These are phyloP conservation scores for Dictyostelium capitatum DNA, from an alignment of 78 protist species.

Conservation along the genomic window DNA sequence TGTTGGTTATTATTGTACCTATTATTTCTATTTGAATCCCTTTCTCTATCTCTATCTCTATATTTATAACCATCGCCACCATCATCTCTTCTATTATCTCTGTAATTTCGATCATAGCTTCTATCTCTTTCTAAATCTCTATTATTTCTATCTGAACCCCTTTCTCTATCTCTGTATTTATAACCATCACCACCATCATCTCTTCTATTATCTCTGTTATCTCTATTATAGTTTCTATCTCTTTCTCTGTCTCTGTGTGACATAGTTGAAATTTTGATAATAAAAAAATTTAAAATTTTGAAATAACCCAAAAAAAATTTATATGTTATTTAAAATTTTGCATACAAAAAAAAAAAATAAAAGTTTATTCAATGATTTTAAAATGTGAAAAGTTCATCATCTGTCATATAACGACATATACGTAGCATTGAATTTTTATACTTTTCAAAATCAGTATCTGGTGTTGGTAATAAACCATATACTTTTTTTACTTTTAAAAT, in stretches of 20 bases:
- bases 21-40: neutral
- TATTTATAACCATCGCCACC: neutral
- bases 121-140: neutral
- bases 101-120: neutral
- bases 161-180: neutral
- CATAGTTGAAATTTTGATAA: too few relatives aligned
- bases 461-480: too few relatives aligned
- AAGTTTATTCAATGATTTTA: too few relatives aligned
- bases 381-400: too few relatives aligned
- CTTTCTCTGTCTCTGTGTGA: neutral
- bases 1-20: neutral
- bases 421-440: too few relatives aligned
- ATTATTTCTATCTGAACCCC: conserved; percentile 17
- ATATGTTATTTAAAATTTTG: too few relatives aligned
- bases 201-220: neutral
- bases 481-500: too few relatives aligned
- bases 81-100: neutral
- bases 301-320: too few relatives aligned
- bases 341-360: too few relatives aligned
- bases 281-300: too few relatives aligned
- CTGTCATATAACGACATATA: too few relatives aligned
- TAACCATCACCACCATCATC: neutral
- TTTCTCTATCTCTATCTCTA: neutral
- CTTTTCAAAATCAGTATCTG: too few relatives aligned
- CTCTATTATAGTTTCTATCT: neutral